These are phyloP conservation scores for Moesziomyces globuligerus DNA, from an alignment of 1,284 basidiomycete species.

Conservation along the genomic window DNA sequence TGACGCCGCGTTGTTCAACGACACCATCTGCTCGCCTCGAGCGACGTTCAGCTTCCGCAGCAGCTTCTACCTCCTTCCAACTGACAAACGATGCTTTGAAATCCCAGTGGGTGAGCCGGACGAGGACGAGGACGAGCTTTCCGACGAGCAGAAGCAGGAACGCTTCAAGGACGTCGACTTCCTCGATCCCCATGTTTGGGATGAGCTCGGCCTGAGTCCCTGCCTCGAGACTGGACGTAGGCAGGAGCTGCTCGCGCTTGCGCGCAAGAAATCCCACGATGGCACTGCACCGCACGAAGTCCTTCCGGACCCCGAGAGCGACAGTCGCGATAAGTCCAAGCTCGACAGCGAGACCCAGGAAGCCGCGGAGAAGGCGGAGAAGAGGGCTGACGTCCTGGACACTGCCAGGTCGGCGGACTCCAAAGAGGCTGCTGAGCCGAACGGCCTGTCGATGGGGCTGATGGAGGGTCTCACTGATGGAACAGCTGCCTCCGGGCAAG, in stretches of 20 bases:
- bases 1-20: constrained; percentile 61
- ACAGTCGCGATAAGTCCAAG: not conserved
- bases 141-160: constrained; percentile 24
- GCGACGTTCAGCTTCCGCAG: constrained; percentile 65
- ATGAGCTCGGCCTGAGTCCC: constrained; percentile 47
- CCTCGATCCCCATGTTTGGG: constrained; percentile 45
- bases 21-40: constrained; percentile 61
- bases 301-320: not conserved
- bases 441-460: constrained; percentile 37
- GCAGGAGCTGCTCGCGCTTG: constrained; percentile 11
- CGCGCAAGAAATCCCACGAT: not conserved
- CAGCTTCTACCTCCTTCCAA: constrained; percentile 65
- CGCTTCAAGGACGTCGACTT: constrained; percentile 51
- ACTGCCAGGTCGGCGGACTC: not conserved
- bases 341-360: not conserved
- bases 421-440: constrained; percentile 6
- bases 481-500: not conserved
- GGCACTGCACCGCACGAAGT: not conserved
- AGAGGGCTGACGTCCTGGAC: too few relatives aligned
- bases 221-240: constrained; percentile 34
- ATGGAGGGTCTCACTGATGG: constrained; percentile 32
- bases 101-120: constrained; percentile 19
- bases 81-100: constrained; percentile 49
- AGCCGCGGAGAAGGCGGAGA: not conserved
- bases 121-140: constrained; percentile 32